Percentiles rank a stretch among this genome's conserved stretches.
Evolutionary conservation across 192 early-diverging fungal species (phyloP).

Genomic region (Podila minutissima): DNA sequence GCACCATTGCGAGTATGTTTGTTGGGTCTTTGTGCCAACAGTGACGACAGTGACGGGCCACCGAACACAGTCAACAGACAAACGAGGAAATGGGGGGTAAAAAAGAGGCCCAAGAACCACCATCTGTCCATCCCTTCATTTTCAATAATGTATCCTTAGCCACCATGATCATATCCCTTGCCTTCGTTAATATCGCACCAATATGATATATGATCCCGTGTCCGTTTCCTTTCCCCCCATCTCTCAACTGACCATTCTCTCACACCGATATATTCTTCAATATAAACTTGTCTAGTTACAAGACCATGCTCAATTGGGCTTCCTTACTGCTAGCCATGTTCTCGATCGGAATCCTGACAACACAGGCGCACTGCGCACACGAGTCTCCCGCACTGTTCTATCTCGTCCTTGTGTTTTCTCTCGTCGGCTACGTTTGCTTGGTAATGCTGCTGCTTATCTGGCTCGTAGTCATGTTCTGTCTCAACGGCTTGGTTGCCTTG

Average conservation of each 20-base stretch:
- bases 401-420: slow-evolving; percentile 26
- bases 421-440: slow-evolving; percentile 29
- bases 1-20: background rate
- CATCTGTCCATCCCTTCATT: no score
- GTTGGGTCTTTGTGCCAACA: background rate
- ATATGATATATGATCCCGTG: no score
- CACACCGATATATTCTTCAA: background rate
- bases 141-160: no score
- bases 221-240: no score
- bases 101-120: no score
- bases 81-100: no score
- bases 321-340: slow-evolving; percentile 29
- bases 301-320: slow-evolving; percentile 48
- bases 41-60: no score
- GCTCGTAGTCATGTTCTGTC: slow-evolving; percentile 40
- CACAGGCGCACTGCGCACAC: slow-evolving; percentile 27
- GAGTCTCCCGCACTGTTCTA: slow-evolving; percentile 36
- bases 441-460: slow-evolving; percentile 28
- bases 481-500: slow-evolving; percentile 34
- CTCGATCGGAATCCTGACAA: slow-evolving; percentile 31
- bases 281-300: slow-evolving; percentile 17
- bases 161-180: no score
- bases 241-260: no score
- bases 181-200: no score
- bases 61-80: no score